A percentile compares a stretch with the other conserved stretches of the same genome.
Conservation (phyloP, 441 rosid species). For the Capsella rubella region DNA sequence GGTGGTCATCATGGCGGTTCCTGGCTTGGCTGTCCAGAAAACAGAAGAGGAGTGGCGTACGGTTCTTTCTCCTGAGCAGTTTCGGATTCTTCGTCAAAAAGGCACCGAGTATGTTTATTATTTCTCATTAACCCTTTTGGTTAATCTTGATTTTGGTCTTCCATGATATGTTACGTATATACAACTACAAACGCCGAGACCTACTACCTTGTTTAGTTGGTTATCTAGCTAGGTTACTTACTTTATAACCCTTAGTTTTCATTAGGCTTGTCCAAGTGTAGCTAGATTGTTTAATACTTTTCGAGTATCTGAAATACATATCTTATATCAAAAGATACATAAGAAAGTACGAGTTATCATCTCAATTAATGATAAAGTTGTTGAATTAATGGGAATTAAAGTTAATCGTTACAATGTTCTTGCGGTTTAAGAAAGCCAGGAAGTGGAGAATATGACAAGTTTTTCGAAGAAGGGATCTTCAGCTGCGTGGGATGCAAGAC, state of each 20-base stretch:
- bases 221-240: too few species aligned
- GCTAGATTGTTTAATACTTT: too few species aligned
- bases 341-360: too few species aligned
- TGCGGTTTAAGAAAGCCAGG: slow-evolving; percentile 68
- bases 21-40: slow-evolving; percentile 54
- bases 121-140: background rate
- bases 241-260: too few species aligned
- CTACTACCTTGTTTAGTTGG: too few species aligned
- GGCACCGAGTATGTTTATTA: slow-evolving; percentile 66
- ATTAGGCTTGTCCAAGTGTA: too few species aligned
- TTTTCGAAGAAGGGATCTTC: slow-evolving; percentile 70
- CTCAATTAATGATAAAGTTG: background rate
- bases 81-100: slow-evolving; percentile 67
- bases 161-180: too few species aligned
- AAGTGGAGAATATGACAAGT: slow-evolving; percentile 82
- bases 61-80: slow-evolving; percentile 73
- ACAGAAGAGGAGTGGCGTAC: slow-evolving; percentile 85
- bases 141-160: too few species aligned
- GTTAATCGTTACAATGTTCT: background rate
- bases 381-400: background rate
- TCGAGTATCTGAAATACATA: too few species aligned
- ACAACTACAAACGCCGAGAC: too few species aligned
- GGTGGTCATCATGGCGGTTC: slow-evolving; percentile 49
- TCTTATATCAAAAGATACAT: too few species aligned
- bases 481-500: slow-evolving; percentile 83